Evolutionary conservation across 768 basidiomycete species (phyloP), one percentile per base, ranked within the genome.

Genomic region (Suillus spraguei): DNA sequence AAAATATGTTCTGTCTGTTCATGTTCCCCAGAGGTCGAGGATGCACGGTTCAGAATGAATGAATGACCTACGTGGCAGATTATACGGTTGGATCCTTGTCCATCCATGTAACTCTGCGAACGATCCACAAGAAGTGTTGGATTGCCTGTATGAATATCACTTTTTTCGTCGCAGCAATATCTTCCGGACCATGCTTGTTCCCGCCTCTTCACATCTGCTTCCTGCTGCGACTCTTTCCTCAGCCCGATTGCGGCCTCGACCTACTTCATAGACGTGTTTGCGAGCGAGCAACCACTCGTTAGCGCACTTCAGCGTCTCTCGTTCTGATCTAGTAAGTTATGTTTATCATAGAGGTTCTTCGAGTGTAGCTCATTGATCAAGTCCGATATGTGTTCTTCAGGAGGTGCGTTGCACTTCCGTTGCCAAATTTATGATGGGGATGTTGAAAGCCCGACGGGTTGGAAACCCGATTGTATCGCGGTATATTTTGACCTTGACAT

Each of bases 341-440:
- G 87, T 39, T 74, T 69, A 39, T 78, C 80, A 36, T 79, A 63
- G 61, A 86, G 78, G 3, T 49, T 49, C 13, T 72, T 77, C 58
- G 86, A 74, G 69, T 74, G 32, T 69, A 80, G 61, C 76, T 87
- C 6, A 46, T 9, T 22, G 11, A 5, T n/a, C 10, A 46, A 46
- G n/a, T 67, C 70, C 84, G 85, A 72, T 80, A 76, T 11, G 73
- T 75, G 8, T 68, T 75, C 65, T 83, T 85, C 64, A 85, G 81
- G n/a, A 85, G 75, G 66, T 85, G 83, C 11, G 84, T 84, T 14
- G 85, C 86, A 24, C 72, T 71, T n/a, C 84, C 84, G 60, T 72
- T 78, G 11, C 84, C 84, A 52, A 87, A 61, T 67, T 87, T 44
- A 87, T 66, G 66, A 86, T 75, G 6, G 83, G 83, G 58, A 81